Conservation (phyloP, 257 asterid species). For the Forsythia suspensa region DNA sequence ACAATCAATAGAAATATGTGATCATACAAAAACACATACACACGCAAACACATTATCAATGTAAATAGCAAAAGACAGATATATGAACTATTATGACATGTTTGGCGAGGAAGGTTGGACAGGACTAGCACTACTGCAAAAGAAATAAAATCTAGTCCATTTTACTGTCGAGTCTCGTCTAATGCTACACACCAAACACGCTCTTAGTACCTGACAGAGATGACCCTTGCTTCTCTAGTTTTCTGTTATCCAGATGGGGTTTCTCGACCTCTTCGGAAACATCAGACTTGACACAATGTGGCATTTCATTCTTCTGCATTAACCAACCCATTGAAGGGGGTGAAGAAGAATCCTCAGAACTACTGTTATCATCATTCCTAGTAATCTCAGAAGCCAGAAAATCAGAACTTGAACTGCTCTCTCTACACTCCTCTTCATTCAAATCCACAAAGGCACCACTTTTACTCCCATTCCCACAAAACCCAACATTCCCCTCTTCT, state of each 20-base stretch:
- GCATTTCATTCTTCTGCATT: conserved; percentile 29
- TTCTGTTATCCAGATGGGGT: conserved; percentile 38
- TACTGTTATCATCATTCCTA: conserved; percentile 44
- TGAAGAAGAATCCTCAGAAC: conserved; percentile 52
- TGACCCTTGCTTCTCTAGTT: conserved; percentile 56
- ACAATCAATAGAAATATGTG: background rate
- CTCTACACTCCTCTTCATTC: conserved; percentile 41
- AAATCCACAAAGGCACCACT: conserved; percentile 20
- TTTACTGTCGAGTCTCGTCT: too few species aligned
- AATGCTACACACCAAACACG: too few species aligned
- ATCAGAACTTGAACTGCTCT: conserved; percentile 52
- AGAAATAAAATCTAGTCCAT: background rate
- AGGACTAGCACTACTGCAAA: background rate
- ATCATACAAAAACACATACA: background rate
- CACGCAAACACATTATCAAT: background rate
- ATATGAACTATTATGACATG: background rate
- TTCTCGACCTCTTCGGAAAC: conserved; percentile 35
- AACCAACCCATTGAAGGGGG: conserved; percentile 47
- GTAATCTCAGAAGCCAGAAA: conserved; percentile 53
- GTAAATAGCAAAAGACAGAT: background rate
- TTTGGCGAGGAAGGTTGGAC: too few species aligned
- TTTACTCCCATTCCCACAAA: conserved; percentile 17
- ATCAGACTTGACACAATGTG: conserved; percentile 28
- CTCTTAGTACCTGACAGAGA: conserved; percentile 49
- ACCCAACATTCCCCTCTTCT: conserved; percentile 11